Evolutionary conservation across 108 stramenopile species (phyloP), one percentile per base, ranked within the genome.

Genomic region (Cyclotella cryptica): DNA sequence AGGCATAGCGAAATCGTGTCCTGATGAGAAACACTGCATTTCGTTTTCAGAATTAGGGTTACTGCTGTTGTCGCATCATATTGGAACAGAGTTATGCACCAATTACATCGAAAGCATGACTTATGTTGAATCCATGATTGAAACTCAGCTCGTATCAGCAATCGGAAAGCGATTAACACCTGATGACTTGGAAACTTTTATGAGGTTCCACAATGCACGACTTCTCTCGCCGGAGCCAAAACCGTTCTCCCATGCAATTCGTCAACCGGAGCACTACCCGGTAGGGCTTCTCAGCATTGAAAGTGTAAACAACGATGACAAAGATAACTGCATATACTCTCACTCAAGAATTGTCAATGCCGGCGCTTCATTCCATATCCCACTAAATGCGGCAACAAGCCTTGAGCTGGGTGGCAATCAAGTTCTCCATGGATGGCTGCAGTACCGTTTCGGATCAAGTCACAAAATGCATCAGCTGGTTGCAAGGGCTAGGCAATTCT

Each of bases 401-500:
- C 54, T 89, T 11, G 85, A 90, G 47, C 35, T 92, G 17, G 67
- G 67, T 3, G 95, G 92, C 15, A 58, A 88, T 28, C 79, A 81
- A 26, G 86, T 81, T 59, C 64, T 90, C 14, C 95, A 96, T 81
- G 95, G 86, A 0, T 93, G 89, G 87, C 54, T 92, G 77, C 49
- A 78, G 17, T 74, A 84, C 43, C 67, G 79, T 24, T 96, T 88
- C 69, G 80, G 58, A 39, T 29, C 12, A 14, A 74, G 42, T 28
- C 72, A 26, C 60, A 47, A 49, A 9, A 14, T 41, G 11, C 66
- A 69, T 21, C 66, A 84, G 54, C 71, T 96, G 17, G 69, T 72
- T 59, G 89, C 89, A 22, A 79, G 90, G 44, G 90, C 95, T 17
- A 67, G 88, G 42, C 93, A 96, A 62, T 96, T 96, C 77, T 91